Conservation (phyloP, 495 filamentous ascomycete species). For the Aspergillus bertholletiae region DNA sequence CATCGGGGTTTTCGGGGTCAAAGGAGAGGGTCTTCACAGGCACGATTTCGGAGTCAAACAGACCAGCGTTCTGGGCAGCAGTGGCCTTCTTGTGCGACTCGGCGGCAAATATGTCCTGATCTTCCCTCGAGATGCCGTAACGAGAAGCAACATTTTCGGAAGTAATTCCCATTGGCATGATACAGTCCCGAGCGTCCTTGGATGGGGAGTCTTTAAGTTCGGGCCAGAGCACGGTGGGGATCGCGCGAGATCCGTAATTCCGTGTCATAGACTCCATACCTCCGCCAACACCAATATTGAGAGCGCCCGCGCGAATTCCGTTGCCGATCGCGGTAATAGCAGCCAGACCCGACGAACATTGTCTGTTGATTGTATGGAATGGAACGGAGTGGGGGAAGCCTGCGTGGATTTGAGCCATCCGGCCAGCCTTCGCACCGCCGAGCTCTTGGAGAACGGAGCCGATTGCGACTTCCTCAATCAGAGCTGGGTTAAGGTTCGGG, state of each 20-base stretch:
- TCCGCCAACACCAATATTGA: conserved; percentile 78
- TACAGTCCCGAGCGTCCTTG: conserved; percentile 74
- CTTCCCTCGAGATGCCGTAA: conserved; percentile 67
- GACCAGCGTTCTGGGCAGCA: conserved; percentile 61
- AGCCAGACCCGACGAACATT: conserved; percentile 75
- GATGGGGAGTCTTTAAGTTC: conserved; percentile 60
- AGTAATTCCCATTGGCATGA: conserved; percentile 95
- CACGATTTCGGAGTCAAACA: conserved; percentile 76
- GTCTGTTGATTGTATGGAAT: conserved; percentile 83
- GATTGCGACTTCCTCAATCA: conserved; percentile 77
- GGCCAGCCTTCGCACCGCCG: conserved; percentile 84
- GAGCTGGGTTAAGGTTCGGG: conserved; percentile 67
- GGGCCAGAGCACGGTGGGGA: conserved; percentile 78
- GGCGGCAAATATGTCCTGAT: conserved; percentile 82
- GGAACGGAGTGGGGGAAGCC: conserved; percentile 71
- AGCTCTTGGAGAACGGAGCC: conserved; percentile 89
- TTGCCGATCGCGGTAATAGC: conserved; percentile 69
- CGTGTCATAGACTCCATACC: conserved; percentile 94
- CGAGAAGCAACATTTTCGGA: conserved; percentile 82
- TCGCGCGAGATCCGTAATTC: conserved; percentile 79
- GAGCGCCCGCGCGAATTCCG: conserved; percentile 65
- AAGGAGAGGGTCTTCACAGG: conserved; percentile 61
- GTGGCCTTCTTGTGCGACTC: conserved; percentile 68
- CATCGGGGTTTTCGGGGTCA: conserved; percentile 55
- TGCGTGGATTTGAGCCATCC: conserved; percentile 83